Conservation (phyloP, 257 asterid species). For the Rhazya stricta region DNA sequence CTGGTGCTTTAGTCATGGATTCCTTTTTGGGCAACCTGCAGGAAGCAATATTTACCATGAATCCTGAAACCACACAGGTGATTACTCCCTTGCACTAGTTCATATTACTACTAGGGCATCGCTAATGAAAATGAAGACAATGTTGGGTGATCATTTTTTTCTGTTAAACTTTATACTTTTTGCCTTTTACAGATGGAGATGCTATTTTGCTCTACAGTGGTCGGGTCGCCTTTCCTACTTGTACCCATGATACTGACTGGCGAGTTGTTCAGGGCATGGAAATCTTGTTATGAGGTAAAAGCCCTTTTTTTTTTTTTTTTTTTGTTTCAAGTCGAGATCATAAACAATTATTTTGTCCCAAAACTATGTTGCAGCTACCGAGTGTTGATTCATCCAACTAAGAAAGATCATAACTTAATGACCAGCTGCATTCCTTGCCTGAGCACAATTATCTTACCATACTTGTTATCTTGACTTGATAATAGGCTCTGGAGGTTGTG, state of each 20-base stretch:
- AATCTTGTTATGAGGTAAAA: conserved; percentile 62
- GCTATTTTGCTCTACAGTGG: conserved; percentile 83
- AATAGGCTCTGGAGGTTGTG: not conserved
- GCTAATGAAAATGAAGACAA: conserved; percentile 1
- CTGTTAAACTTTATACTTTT: not conserved
- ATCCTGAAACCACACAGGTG: conserved; percentile 92
- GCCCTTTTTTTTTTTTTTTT: too few relatives aligned
- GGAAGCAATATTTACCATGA: conserved; percentile 82
- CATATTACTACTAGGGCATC: not conserved
- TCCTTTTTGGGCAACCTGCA: conserved; percentile 84
- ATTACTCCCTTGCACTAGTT: not conserved
- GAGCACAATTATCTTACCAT: not conserved
- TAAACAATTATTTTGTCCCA: not conserved
- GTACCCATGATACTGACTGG: conserved; percentile 76
- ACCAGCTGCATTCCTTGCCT: not conserved
- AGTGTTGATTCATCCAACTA: not conserved
- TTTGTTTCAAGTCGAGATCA: not conserved
- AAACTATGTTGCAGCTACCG: not conserved
- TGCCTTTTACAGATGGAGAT: conserved; percentile 58
- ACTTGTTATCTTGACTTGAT: not conserved
- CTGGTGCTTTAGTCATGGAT: conserved; percentile 85
- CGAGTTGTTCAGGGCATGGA: conserved; percentile 72
- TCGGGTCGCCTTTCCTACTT: conserved; percentile 71
- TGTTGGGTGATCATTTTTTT: conserved; percentile 1
- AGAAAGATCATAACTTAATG: not conserved